These are phyloP conservation scores for Datura wrightii DNA, from an alignment of 257 asterid species.

Conservation along the genomic window DNA sequence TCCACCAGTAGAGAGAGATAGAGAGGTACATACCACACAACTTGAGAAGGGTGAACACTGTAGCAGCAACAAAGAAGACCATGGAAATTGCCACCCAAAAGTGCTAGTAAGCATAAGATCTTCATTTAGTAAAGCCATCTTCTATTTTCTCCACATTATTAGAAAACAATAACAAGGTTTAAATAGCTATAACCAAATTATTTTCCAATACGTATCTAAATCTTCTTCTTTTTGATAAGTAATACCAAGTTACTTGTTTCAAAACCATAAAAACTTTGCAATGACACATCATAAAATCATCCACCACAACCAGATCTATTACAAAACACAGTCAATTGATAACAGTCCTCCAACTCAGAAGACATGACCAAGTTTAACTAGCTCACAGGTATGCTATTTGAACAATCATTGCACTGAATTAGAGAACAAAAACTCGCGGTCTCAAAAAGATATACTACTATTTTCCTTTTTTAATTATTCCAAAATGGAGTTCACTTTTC, in stretches of 20 bases:
- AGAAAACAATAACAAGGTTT: slow-evolving; percentile 5
- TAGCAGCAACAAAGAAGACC: slow-evolving; percentile 95
- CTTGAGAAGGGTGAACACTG: slow-evolving; percentile 93
- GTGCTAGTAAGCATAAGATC: slow-evolving; percentile 63
- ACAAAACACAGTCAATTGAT: not conserved
- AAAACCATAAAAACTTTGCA: not conserved
- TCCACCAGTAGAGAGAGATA: not conserved
- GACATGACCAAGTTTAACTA: not conserved
- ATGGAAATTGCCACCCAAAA: slow-evolving; percentile 99
- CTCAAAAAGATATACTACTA: not conserved
- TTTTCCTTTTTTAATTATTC: not conserved
- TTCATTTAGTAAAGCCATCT: slow-evolving; percentile 38
- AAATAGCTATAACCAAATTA: not conserved
- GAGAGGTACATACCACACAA: slow-evolving; percentile 66
- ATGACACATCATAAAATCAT: slow-evolving; percentile 19
- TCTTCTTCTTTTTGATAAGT: not conserved
- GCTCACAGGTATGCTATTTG: not conserved
- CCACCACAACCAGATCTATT: slow-evolving; percentile 3
- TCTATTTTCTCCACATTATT: slow-evolving; percentile 26
- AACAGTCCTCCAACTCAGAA: not conserved
- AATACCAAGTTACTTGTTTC: not conserved
- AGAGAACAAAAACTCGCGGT: not conserved
- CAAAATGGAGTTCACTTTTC: not conserved
- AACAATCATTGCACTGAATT: not conserved
- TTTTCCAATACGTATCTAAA: not conserved